These are phyloP conservation scores for Aspergillus tamarii DNA, from an alignment of 2,329 filamentous ascomycete genomes.

Conservation along the genomic window DNA sequence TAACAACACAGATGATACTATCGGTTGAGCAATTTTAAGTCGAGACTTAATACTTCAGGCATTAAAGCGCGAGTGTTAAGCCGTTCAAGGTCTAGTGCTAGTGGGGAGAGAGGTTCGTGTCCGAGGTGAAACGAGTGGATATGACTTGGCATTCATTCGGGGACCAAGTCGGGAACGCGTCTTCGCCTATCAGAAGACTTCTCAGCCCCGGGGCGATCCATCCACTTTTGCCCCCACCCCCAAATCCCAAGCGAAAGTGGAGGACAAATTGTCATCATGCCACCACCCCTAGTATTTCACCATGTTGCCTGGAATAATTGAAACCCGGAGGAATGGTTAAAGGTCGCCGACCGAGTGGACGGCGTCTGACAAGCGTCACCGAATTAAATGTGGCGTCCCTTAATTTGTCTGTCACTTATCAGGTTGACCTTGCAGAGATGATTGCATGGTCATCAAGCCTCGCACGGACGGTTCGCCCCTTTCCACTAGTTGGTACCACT, in stretches of 20 bases:
- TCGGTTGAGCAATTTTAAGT: neutral
- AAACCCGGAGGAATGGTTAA: neutral
- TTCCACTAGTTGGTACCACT: neutral
- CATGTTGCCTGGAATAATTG: neutral
- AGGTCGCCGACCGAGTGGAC: slow-evolving; percentile 5
- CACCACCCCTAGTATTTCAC: neutral
- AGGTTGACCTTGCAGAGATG: neutral
- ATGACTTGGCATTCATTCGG: neutral
- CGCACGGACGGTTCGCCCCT: neutral
- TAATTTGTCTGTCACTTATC: neutral
- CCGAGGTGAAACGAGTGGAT: slow-evolving; percentile 3
- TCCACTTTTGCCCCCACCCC: slow-evolving; percentile 3
- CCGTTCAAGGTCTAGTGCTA: neutral
- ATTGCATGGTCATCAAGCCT: neutral
- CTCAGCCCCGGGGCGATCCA: neutral
- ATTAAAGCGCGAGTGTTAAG: neutral
- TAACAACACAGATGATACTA: neutral
- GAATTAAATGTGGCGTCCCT: neutral
- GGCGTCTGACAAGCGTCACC: slow-evolving; percentile 3
- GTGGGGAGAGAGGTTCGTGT: neutral
- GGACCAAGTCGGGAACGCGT: slow-evolving; percentile 2
- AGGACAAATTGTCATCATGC: neutral
- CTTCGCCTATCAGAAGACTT: neutral
- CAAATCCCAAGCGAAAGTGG: slow-evolving; percentile 6
- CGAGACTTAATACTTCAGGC: neutral